phyloP scores from a whole-genome alignment of 1,284 basidiomycete genomes.

The Apiotrichum veenhuisii region DNA sequence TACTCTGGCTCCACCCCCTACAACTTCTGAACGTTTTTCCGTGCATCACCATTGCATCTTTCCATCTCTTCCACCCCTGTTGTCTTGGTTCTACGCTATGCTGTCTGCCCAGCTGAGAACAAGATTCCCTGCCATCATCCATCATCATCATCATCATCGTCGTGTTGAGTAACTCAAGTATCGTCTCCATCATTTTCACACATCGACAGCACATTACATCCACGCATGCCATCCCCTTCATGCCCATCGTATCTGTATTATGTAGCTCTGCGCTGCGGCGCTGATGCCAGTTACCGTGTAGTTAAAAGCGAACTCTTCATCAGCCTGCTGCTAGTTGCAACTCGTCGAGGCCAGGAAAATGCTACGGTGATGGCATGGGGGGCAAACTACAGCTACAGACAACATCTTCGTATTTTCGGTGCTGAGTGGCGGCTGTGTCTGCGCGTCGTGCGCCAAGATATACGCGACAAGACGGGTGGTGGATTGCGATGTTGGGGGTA shows the following conservation, averaged over 20 bases:
- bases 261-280: not conserved
- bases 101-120: not conserved
- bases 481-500: not conserved
- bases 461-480: not conserved
- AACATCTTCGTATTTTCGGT: slow-evolving; percentile 4
- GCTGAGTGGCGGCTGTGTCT: not conserved
- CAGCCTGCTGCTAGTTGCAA: not conserved
- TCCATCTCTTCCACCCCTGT: not conserved
- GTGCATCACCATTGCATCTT: not conserved
- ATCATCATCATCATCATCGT: not conserved
- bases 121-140: not conserved
- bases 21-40: slow-evolving; percentile 4
- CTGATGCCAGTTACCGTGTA: not conserved
- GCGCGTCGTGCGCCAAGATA: not conserved
- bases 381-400: slow-evolving; percentile 5
- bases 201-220: not conserved
- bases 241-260: not conserved
- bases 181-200: not conserved
- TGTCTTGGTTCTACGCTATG: not conserved
- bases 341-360: not conserved
- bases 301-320: no score
- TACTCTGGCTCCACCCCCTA: slow-evolving; percentile 1
- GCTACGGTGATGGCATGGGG: not conserved
- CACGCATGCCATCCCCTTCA: not conserved
- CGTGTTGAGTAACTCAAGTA: not conserved